A percentile compares a stretch with the other conserved stretches of the same genome.
Evolutionary conservation across 306 rosid species (phyloP).

Genomic region (Quercus suber): DNA sequence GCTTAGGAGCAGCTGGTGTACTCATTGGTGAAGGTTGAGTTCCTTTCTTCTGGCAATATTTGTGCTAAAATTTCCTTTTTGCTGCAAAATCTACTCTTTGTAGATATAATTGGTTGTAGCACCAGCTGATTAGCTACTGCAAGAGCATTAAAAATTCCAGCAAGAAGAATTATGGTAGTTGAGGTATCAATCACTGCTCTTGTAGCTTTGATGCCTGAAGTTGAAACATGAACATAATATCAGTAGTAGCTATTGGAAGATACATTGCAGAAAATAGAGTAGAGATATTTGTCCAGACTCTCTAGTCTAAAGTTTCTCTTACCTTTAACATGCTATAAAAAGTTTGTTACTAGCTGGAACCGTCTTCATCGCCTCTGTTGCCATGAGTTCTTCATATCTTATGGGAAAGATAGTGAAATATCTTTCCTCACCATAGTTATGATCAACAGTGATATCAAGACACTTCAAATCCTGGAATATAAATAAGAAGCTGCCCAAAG

Average conservation of each 20-base stretch:
- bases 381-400: background rate
- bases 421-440: background rate
- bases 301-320: background rate
- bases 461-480: conserved; percentile 7
- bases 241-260: background rate
- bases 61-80: background rate
- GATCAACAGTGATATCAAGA: conserved; percentile 14
- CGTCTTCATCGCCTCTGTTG: conserved; percentile 1
- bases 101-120: background rate
- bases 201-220: conserved; percentile 6
- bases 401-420: background rate
- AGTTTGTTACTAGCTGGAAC: background rate
- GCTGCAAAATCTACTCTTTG: conserved; percentile 1
- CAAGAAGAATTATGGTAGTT: background rate
- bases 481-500: background rate
- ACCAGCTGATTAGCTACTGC: background rate
- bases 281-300: background rate
- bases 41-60: conserved; percentile 1
- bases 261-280: background rate
- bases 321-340: conserved; percentile 1
- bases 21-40: conserved; percentile 31
- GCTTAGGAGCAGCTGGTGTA: conserved; percentile 32
- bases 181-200: background rate
- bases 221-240: background rate
- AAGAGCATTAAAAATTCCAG: background rate